phyloP scores from a whole-genome alignment of 2,329 filamentous ascomycete species.

The Dactylellina drechsleri region DNA sequence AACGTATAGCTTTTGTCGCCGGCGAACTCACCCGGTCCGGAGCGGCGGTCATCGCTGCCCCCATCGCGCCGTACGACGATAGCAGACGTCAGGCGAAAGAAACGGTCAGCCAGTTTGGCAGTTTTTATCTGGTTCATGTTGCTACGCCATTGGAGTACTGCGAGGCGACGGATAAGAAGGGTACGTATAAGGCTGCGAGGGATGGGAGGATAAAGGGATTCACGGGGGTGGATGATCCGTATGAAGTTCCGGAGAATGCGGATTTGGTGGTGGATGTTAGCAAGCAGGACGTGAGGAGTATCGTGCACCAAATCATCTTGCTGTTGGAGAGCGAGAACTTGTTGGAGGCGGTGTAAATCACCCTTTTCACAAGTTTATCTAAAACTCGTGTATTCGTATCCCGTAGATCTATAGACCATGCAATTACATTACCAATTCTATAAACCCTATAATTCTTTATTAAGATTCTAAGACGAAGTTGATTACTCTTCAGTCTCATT shows the following conservation, averaged over 20 bases:
- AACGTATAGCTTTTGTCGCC: conserved; percentile 94
- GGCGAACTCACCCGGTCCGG: conserved; percentile 92
- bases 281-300: conserved; percentile 88
- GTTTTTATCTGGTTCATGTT: conserved; percentile 95
- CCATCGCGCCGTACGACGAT: conserved; percentile 90
- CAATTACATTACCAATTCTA: background rate
- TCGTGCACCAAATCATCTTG: conserved; percentile 96
- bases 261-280: conserved; percentile 85
- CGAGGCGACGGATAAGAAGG: conserved; percentile 93
- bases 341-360: no score
- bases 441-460: background rate
- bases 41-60: conserved; percentile 92
- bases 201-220: conserved; percentile 95
- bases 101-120: conserved; percentile 84
- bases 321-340: conserved; percentile 89
- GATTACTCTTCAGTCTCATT: background rate
- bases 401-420: no score
- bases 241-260: conserved; percentile 83
- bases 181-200: conserved; percentile 85
- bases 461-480: background rate
- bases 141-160: conserved; percentile 90
- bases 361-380: no score
- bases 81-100: conserved; percentile 82
- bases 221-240: conserved; percentile 97
- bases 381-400: no score